A percentile compares a stretch with the other conserved stretches of the same genome.
phyloP scores from a whole-genome alignment of 176 grass and related monocot species.

The Oryza punctata region DNA sequence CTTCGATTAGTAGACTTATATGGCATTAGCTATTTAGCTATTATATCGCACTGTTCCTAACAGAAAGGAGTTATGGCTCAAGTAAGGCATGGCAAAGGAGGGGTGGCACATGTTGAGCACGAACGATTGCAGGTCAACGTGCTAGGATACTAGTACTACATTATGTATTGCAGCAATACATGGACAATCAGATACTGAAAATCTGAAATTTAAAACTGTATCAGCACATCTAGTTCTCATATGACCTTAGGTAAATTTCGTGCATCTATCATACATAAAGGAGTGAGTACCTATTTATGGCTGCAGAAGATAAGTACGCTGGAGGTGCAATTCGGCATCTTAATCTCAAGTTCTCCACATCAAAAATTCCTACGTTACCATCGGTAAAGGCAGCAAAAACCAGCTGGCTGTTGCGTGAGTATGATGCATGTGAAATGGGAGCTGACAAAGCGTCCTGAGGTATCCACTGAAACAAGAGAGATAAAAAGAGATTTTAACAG shows the following conservation, averaged over 20 bases:
- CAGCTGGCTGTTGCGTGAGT: slow-evolving; percentile 84
- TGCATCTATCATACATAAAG: slow-evolving; percentile 17
- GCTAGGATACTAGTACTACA: no score
- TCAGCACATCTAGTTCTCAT: slow-evolving; percentile 6
- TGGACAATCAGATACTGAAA: slow-evolving; percentile 6
- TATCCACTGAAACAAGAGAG: slow-evolving; percentile 82
- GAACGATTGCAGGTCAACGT: no score
- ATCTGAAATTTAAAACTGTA: slow-evolving; percentile 28
- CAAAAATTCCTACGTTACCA: slow-evolving; percentile 86
- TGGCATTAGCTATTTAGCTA: neutral
- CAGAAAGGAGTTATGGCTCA: no score
- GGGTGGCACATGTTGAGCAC: no score
- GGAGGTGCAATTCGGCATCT: slow-evolving; percentile 78
- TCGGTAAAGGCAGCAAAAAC: slow-evolving; percentile 84
- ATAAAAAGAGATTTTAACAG: slow-evolving; percentile 31
- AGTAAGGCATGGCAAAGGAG: no score
- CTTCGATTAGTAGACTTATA: neutral
- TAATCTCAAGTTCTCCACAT: slow-evolving; percentile 88
- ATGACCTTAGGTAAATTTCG: neutral
- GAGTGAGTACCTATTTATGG: slow-evolving; percentile 56
- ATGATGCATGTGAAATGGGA: slow-evolving; percentile 78
- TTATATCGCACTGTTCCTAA: neutral
- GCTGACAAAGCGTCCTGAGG: slow-evolving; percentile 71
- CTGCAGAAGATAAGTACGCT: slow-evolving; percentile 56
- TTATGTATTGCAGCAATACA: no score